phyloP scores from a whole-genome alignment of 1,284 basidiomycete genomes.

The Irpex lacteus region DNA sequence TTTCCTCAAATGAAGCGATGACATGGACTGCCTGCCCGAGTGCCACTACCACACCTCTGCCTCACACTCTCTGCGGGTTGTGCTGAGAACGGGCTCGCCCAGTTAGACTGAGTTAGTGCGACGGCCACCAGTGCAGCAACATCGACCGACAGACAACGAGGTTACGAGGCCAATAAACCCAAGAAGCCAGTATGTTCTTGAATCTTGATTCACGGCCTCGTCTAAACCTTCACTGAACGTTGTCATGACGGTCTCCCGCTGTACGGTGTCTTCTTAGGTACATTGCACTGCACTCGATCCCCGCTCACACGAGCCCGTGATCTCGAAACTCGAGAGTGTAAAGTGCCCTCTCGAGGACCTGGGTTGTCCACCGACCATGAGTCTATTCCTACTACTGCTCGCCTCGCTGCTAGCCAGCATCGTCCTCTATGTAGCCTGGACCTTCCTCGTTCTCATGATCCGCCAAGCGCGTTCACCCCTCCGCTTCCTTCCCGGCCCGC shows the following conservation, averaged over 20 bases:
- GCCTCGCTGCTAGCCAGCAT: slow-evolving; percentile 3
- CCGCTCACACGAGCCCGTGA: not conserved
- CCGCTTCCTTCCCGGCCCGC: slow-evolving; percentile 36
- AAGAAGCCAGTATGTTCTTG: too few relatives aligned
- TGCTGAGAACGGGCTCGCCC: not conserved
- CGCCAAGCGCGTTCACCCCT: slow-evolving; percentile 37
- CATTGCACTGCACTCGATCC: not conserved
- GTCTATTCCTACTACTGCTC: slow-evolving; percentile 16
- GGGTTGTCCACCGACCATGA: not conserved
- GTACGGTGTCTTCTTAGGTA: not conserved
- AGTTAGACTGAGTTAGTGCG: too few relatives aligned
- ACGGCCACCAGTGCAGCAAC: too few relatives aligned
- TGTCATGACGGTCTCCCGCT: not conserved
- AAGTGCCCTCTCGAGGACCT: not conserved
- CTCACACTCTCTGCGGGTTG: not conserved
- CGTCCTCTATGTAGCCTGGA: slow-evolving; percentile 25
- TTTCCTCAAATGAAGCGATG: not conserved
- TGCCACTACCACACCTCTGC: not conserved
- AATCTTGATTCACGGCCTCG: too few relatives aligned
- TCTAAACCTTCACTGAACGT: not conserved
- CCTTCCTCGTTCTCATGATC: slow-evolving; percentile 33
- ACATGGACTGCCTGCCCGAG: not conserved
- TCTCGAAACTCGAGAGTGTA: not conserved
- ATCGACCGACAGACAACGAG: too few relatives aligned
- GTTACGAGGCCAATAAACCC: too few relatives aligned